These are phyloP conservation scores for Euphorbia tirucalli DNA, from an alignment of 345 rosid species.

Conservation along the genomic window DNA sequence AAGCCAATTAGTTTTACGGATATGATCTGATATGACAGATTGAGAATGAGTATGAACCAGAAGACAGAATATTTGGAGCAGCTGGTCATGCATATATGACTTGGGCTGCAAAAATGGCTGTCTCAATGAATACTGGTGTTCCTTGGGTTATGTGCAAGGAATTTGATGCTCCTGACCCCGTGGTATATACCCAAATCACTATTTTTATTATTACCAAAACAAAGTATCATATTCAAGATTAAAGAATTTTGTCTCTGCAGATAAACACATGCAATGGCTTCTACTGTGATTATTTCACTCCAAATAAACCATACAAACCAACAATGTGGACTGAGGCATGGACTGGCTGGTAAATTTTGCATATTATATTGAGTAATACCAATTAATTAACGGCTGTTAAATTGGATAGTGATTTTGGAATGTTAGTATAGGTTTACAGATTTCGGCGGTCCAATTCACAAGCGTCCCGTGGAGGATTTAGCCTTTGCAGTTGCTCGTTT, in stretches of 20 bases:
- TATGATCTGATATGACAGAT: too few relatives aligned
- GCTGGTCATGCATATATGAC: conserved; percentile 26
- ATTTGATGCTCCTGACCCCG: conserved; percentile 32
- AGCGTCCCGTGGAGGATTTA: conserved; percentile 29
- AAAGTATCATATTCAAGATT: too few relatives aligned
- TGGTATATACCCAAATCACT: conserved; percentile 11
- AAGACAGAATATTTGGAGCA: conserved; percentile 21
- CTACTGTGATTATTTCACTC: conserved; percentile 29
- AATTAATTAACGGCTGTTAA: too few relatives aligned
- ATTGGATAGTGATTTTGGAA: neutral
- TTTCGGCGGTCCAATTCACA: conserved; percentile 29
- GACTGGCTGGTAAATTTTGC: conserved; percentile 24
- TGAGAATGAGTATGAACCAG: conserved; percentile 33
- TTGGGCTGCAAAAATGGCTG: conserved; percentile 35
- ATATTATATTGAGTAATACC: neutral
- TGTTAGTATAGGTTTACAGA: conserved; percentile 25
- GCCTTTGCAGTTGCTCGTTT: conserved; percentile 36
- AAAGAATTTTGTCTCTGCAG: conserved; percentile 5
- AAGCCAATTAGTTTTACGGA: too few relatives aligned
- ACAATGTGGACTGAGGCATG: conserved; percentile 38
- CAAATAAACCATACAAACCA: conserved; percentile 35
- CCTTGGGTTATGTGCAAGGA: conserved; percentile 40
- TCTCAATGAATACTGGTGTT: conserved; percentile 25
- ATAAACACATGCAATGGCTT: conserved; percentile 33
- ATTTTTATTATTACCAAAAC: neutral